These are phyloP conservation scores for Volutella citrinella DNA, from an alignment of 2,329 filamentous ascomycete species.

Conservation along the genomic window DNA sequence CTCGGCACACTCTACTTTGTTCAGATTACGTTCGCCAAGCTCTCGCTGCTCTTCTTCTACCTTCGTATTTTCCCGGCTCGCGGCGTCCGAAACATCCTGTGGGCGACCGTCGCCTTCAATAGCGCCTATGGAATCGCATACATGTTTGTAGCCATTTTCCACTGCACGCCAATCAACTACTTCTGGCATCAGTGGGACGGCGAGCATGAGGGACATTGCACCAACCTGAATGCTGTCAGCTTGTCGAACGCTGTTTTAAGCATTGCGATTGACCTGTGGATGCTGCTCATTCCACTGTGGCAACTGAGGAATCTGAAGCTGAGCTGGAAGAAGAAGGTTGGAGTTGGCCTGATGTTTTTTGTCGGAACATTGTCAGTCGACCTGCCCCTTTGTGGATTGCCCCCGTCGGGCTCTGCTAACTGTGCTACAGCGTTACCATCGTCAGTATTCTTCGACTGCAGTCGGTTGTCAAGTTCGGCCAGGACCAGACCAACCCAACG, in stretches of 20 bases:
- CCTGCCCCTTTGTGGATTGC: not conserved
- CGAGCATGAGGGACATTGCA: slow-evolving; percentile 41
- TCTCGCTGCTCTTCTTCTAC: slow-evolving; percentile 41
- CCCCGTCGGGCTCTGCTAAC: not conserved
- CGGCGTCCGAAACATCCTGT: slow-evolving; percentile 32
- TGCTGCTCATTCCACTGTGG: slow-evolving; percentile 46
- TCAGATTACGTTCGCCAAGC: slow-evolving; percentile 36
- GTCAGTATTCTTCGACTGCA: slow-evolving; percentile 32
- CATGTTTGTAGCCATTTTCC: slow-evolving; percentile 42
- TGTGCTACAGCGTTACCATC: slow-evolving; percentile 25
- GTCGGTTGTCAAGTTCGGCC: slow-evolving; percentile 26
- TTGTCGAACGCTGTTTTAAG: slow-evolving; percentile 51
- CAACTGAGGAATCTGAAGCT: slow-evolving; percentile 39
- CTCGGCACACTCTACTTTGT: slow-evolving; percentile 38
- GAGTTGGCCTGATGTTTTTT: slow-evolving; percentile 45
- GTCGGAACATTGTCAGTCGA: slow-evolving; percentile 40
- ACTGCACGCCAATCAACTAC: slow-evolving; percentile 46
- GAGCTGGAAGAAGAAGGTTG: slow-evolving; percentile 43
- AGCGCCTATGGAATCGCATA: slow-evolving; percentile 38
- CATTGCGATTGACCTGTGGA: slow-evolving; percentile 48
- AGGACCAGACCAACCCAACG: slow-evolving; percentile 26
- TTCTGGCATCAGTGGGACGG: slow-evolving; percentile 52
- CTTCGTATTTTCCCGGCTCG: slow-evolving; percentile 22
- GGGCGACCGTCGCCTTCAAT: slow-evolving; percentile 37
- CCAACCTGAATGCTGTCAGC: slow-evolving; percentile 44